Percentiles rank a stretch among this genome's conserved stretches.
Conservation (phyloP, 1,139 yeast species). For the Candida neerlandica region DNA sequence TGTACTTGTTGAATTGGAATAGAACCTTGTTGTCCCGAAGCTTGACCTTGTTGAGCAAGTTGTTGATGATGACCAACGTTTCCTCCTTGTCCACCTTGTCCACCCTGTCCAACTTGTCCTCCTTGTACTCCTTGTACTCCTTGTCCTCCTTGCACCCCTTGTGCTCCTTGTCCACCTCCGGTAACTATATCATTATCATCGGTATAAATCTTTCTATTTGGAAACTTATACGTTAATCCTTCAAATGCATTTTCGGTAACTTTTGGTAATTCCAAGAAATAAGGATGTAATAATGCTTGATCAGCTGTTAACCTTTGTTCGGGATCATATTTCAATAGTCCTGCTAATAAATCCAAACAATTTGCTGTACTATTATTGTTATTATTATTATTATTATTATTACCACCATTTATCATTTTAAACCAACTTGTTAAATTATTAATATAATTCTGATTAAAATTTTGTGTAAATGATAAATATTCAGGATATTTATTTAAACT, state of each 20-base stretch:
- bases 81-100: too few relatives aligned
- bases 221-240: constrained; percentile 63
- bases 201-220: constrained; percentile 73
- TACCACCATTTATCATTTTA: constrained; percentile 74
- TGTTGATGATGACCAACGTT: constrained; percentile 13
- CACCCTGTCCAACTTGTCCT: too few relatives aligned
- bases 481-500: constrained; percentile 82
- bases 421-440: constrained; percentile 82
- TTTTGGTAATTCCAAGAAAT: constrained; percentile 68
- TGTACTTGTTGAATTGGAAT: constrained; percentile 5
- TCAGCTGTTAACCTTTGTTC: constrained; percentile 70
- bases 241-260: constrained; percentile 74
- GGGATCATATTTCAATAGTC: constrained; percentile 82
- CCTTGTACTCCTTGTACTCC: too few relatives aligned
- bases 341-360: constrained; percentile 66
- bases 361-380: constrained; percentile 36
- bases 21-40: constrained; percentile 1
- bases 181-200: constrained; percentile 69
- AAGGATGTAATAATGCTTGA: constrained; percentile 73
- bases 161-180: constrained; percentile 11
- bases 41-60: constrained; percentile 20
- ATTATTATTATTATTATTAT: constrained; percentile 38
- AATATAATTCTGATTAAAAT: constrained; percentile 61
- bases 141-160: not conserved
- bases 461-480: constrained; percentile 59